Evolutionary conservation across 306 rosid genomes (phyloP), one percentile per base, ranked within the genome.

Genomic region (Dryas octopetala): DNA sequence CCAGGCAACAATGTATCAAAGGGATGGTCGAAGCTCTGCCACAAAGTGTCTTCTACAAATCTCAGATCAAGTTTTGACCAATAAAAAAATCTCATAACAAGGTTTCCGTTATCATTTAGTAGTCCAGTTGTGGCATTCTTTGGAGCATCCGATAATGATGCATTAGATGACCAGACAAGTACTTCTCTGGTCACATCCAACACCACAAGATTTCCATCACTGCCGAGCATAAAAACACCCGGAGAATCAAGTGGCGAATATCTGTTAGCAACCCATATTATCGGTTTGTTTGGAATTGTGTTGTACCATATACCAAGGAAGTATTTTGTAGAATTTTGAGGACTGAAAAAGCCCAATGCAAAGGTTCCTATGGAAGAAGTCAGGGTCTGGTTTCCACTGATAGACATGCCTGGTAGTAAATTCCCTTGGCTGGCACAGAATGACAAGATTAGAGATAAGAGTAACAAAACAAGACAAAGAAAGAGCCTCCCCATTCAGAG

Each of bases 181-280:
- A 5, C 16, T 11, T 38, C 43, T 10, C 26, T 28, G 38, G 67
- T 38, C 63, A 11, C 43, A 44, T 66, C 74, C 46, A 69, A 51
- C 49, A 77, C 72, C 0, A 32, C 63, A 28, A 82, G 76, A 52
- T 82, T 82, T 9, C 80, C 80, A 10, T 76, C 70, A 4, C 15
- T 11, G 48, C 71, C 2, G 43, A 77, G 41, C 4, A 44, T 72
- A 14, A 77, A 74, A 28, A 68, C 48, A 14, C 85, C 85, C 0
- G 79, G 59, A 9, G 44, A n/a, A 68, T 84, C 85, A 4, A 88
- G 70, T 1, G 88, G 89, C 43, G 0, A 53, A 62, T 84, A 81
- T 78, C 88, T 86, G 76, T 89, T 91, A 13, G 96, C 96, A 52
- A 91, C 86, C 97, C 97, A 86, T 19, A 91, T 86, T 38, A 8